Percentiles rank a stretch among this genome's conserved stretches.
Conservation (phyloP, 169 alveolate genomes). For the Eimeria falciformis region DNA sequence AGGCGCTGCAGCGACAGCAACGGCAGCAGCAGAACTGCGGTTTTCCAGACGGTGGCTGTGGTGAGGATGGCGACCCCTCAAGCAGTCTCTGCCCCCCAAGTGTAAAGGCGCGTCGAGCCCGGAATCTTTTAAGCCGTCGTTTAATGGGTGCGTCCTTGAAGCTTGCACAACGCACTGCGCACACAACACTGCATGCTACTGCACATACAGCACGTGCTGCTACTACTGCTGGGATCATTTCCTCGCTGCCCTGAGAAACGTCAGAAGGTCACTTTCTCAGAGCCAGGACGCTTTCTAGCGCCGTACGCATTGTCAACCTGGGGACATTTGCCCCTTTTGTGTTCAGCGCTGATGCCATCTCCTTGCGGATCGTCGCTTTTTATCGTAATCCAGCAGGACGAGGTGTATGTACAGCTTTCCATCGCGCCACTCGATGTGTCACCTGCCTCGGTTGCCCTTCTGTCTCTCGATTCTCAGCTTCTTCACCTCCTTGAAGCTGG, state of each 20-base stretch:
- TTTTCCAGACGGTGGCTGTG: conserved; percentile 10
- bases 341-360: conserved; percentile 39
- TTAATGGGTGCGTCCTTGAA: conserved; percentile 23
- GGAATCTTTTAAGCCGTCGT: conserved; percentile 45
- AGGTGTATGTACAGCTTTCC: conserved; percentile 28
- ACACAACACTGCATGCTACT: neutral
- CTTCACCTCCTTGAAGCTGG: conserved; percentile 22
- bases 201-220: neutral
- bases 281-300: too few relatives aligned
- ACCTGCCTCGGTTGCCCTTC: conserved; percentile 33
- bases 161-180: too few relatives aligned
- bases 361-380: conserved; percentile 47
- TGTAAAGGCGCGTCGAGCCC: conserved; percentile 24
- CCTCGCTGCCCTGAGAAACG: too few relatives aligned
- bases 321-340: too few relatives aligned
- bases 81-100: conserved; percentile 61
- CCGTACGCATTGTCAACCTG: too few relatives aligned
- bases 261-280: too few relatives aligned
- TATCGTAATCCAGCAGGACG: conserved; percentile 33
- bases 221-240: neutral
- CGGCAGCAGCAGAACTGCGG: conserved; percentile 35
- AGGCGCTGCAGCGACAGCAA: conserved; percentile 9
- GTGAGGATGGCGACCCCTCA: conserved; percentile 60
- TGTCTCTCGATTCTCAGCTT: conserved; percentile 35
- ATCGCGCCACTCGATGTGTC: conserved; percentile 44